phyloP scores from a whole-genome alignment of 495 filamentous ascomycete genomes.

The Letharia columbiana region DNA sequence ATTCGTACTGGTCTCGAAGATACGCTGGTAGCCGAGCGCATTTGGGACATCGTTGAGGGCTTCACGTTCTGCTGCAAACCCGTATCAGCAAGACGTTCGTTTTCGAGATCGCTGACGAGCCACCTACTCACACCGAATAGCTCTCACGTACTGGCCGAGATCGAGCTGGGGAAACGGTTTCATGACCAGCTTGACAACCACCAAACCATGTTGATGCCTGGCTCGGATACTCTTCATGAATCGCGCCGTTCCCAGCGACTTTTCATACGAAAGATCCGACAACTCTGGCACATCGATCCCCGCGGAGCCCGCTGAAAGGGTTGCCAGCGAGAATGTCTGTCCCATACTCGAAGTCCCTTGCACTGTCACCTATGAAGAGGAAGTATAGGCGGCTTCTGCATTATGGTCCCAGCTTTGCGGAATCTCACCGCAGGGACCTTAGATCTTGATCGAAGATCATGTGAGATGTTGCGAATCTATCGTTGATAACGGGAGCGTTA shows the following conservation, averaged over 20 bases:
- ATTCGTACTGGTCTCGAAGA: slow-evolving; percentile 80
- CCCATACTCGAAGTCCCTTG: slow-evolving; percentile 54
- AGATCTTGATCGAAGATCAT: background rate
- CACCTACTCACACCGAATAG: slow-evolving; percentile 56
- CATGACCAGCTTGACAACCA: slow-evolving; percentile 87
- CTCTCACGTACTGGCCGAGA: slow-evolving; percentile 65
- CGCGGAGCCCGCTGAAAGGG: slow-evolving; percentile 80
- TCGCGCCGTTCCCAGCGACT: slow-evolving; percentile 81
- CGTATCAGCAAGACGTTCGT: slow-evolving; percentile 18
- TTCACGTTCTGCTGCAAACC: slow-evolving; percentile 61
- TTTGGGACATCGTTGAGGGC: slow-evolving; percentile 78
- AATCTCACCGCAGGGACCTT: background rate
- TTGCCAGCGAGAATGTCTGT: slow-evolving; percentile 88
- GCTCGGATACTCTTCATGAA: slow-evolving; percentile 97
- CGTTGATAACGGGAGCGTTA: too few relatives aligned
- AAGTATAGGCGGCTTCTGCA: background rate
- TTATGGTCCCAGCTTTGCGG: slow-evolving; percentile 6
- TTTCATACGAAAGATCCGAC: slow-evolving; percentile 81
- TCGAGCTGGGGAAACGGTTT: slow-evolving; percentile 76
- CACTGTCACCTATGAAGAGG: slow-evolving; percentile 7
- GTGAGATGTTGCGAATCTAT: background rate
- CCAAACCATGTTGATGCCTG: slow-evolving; percentile 76
- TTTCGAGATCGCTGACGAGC: background rate
- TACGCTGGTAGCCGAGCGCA: slow-evolving; percentile 79
- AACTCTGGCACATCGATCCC: slow-evolving; percentile 92